Evolutionary conservation across 768 basidiomycete genomes (phyloP).

Genomic region (Sutorius australiensis): DNA sequence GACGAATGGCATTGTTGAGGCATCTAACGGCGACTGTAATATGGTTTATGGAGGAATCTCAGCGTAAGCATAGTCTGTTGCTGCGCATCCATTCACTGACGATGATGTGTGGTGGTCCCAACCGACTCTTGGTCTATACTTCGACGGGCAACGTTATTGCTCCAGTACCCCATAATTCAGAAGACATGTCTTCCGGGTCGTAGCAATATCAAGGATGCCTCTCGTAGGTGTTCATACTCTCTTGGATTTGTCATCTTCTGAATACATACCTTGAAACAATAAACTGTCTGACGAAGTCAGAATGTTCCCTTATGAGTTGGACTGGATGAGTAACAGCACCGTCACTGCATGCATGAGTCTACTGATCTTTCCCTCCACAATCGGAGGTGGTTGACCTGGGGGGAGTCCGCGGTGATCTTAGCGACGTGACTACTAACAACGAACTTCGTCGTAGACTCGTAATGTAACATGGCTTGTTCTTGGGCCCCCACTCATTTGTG

Average conservation of each 20-base stretch:
- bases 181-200: constrained; percentile 58
- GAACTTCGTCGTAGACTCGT: constrained; percentile 32
- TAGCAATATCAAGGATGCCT: constrained; percentile 70
- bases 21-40: constrained; percentile 52
- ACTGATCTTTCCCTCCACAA: constrained; percentile 23
- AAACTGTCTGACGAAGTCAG: constrained; percentile 42
- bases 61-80: constrained; percentile 39
- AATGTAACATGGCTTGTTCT: constrained; percentile 54
- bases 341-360: constrained; percentile 61
- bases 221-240: constrained; percentile 38
- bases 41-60: constrained; percentile 72
- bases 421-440: constrained; percentile 42
- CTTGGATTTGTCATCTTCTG: no score
- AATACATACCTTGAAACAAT: constrained; percentile 29
- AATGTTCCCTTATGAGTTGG: constrained; percentile 59
- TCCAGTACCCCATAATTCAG: constrained; percentile 55
- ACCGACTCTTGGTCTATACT: constrained; percentile 67
- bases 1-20: constrained; percentile 55
- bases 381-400: constrained; percentile 51
- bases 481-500: constrained; percentile 70
- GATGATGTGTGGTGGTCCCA: constrained; percentile 64
- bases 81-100: background rate
- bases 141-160: constrained; percentile 47
- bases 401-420: constrained; percentile 71
- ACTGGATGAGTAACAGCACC: constrained; percentile 59